Evolutionary conservation across 148 eudicot genomes (phyloP), one percentile per base, ranked within the genome.

Genomic region (Oxyria digyna): DNA sequence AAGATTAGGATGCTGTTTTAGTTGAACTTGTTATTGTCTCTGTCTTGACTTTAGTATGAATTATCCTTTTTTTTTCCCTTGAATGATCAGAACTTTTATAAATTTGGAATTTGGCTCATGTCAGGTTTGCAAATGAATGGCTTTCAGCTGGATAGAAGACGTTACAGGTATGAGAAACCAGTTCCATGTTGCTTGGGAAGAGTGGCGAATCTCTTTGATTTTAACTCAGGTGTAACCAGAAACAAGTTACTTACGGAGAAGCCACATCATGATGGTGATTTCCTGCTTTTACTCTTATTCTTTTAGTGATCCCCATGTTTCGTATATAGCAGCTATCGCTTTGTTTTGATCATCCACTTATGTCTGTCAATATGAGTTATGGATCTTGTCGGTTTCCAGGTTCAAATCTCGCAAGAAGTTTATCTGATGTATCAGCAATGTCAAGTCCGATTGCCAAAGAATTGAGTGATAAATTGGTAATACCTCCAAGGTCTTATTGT

Each of bases 171-270:
- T 64, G 87, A 85, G 69, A 86, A 82, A 68, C 71, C 88, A 12
- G 67, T 78, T 66, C 86, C 88, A 57, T 87, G 93, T 73, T 91
- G 99, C 78, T 81, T 88, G 79, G 97, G 97, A 73, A 84, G 91
- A 77, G 84, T 88, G 87, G 97, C 85, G 43, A 88, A 86, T 76
- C 84, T 91, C 63, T 94, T 94, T 69, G 96, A 91, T 76, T 70
- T 91, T 67, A 78, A 82, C 41, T 69, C 88, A 17, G 75, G 74
- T 71, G 79, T 78, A 71, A 71, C 93, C 46, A 81, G 85, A 70
- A 85, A 88, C 68, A 78, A 76, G 74, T 83, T 86, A 55, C 86
- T 94, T 45, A 84, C 90, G 20, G 90, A 94, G 73, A 88, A 84
- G 79, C 97, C 93, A 0, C 86, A 91, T 73, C 69, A 33, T 7